phyloP scores from a whole-genome alignment of 1,139 yeast genomes.

The Wickerhamomyces sp. region DNA sequence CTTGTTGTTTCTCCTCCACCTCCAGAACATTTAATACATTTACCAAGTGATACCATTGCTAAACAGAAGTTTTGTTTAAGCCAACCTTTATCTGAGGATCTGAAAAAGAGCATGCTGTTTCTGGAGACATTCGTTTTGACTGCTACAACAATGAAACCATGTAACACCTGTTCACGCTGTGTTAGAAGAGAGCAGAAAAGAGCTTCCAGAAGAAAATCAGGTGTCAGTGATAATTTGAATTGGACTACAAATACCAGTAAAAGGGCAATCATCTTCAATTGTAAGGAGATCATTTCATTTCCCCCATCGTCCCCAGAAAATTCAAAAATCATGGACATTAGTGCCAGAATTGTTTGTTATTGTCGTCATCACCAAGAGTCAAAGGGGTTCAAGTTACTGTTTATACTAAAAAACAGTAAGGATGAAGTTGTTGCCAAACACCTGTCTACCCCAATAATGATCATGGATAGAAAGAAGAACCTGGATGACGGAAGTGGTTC shows the following conservation, averaged over 20 bases:
- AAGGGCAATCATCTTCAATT: constrained; percentile 84
- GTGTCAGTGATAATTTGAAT: constrained; percentile 63
- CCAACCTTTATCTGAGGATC: constrained; percentile 36
- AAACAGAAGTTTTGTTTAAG: constrained; percentile 73
- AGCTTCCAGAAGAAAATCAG: constrained; percentile 81
- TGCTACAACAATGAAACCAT: constrained; percentile 37
- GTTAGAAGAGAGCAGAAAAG: constrained; percentile 88
- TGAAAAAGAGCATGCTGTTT: constrained; percentile 49
- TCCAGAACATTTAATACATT: constrained; percentile 60
- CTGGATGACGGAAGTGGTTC: constrained; percentile 11
- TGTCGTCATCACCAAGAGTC: constrained; percentile 91
- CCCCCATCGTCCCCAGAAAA: constrained; percentile 46
- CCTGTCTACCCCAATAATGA: constrained; percentile 70
- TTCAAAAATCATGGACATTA: constrained; percentile 56
- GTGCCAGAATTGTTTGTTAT: constrained; percentile 88
- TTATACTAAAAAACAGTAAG: constrained; percentile 57
- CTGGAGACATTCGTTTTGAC: constrained; percentile 68
- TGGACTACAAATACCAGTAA: constrained; percentile 73
- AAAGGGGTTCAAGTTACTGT: constrained; percentile 69
- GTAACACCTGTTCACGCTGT: constrained; percentile 82
- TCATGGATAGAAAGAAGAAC: constrained; percentile 76
- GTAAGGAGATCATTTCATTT: constrained; percentile 78
- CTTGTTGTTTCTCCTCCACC: constrained; percentile 71
- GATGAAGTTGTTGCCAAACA: constrained; percentile 69
- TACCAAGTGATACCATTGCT: constrained; percentile 84